Percentiles rank a stretch among this genome's conserved stretches.
Evolutionary conservation across 148 eudicot species (phyloP).

Genomic region (Vaccinium darrowii): DNA sequence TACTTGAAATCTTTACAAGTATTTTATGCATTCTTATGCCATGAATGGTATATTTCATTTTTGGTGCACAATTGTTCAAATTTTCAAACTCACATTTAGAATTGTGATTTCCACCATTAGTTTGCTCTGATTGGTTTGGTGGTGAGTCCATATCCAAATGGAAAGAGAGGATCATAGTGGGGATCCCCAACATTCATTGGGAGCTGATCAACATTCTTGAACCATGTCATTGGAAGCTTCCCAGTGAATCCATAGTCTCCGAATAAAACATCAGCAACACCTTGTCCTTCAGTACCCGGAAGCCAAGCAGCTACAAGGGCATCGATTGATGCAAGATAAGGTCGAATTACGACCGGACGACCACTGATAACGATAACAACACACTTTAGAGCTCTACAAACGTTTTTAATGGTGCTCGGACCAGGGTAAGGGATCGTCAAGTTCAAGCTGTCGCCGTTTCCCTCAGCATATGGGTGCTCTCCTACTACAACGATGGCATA

Average conservation of each 20-base stretch:
- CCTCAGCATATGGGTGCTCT: slow-evolving; percentile 55
- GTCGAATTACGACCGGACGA: slow-evolving; percentile 49
- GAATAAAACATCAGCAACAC: slow-evolving; percentile 51
- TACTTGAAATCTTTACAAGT: no score
- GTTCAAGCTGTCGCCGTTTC: slow-evolving; percentile 44
- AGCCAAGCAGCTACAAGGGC: slow-evolving; percentile 66
- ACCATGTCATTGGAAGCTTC: slow-evolving; percentile 55
- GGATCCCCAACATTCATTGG: slow-evolving; percentile 61
- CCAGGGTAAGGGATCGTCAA: slow-evolving; percentile 48
- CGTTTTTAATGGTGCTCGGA: slow-evolving; percentile 40
- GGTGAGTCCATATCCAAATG: slow-evolving; percentile 55
- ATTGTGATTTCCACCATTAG: neutral
- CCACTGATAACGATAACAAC: slow-evolving; percentile 49
- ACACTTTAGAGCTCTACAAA: slow-evolving; percentile 43
- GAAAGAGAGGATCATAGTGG: slow-evolving; percentile 55
- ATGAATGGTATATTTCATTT: no score
- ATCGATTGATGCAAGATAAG: slow-evolving; percentile 34
- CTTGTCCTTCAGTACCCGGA: slow-evolving; percentile 65
- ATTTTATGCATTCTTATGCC: no score
- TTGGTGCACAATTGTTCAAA: no score
- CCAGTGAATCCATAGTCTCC: slow-evolving; percentile 60
- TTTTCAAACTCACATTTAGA: no score
- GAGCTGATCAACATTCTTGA: slow-evolving; percentile 56
- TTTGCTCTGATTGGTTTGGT: slow-evolving; percentile 18
- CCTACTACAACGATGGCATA: slow-evolving; percentile 60